A percentile compares a stretch with the other conserved stretches of the same genome.
phyloP scores from a whole-genome alignment of 768 basidiomycete species.

The Xerocomus spinulosus region DNA sequence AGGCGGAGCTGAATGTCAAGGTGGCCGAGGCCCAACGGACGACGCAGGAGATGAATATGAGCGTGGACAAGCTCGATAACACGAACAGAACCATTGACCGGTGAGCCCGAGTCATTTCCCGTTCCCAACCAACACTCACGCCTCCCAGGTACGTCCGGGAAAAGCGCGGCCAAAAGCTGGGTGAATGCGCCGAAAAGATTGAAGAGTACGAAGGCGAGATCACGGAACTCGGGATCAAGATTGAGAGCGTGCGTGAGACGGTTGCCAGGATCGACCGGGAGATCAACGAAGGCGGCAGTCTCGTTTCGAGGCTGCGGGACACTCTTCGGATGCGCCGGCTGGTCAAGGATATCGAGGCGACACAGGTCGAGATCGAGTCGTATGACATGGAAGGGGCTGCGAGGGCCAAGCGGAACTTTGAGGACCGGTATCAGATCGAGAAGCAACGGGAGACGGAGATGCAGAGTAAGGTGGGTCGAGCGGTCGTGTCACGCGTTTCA shows the following conservation, averaged over 20 bases:
- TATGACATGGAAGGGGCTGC: slow-evolving; percentile 84
- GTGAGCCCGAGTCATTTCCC: slow-evolving; percentile 33
- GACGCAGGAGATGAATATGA: slow-evolving; percentile 63
- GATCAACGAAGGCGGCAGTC: slow-evolving; percentile 70
- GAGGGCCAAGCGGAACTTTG: slow-evolving; percentile 78
- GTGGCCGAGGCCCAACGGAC: slow-evolving; percentile 49
- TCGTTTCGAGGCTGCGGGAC: slow-evolving; percentile 67
- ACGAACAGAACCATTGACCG: slow-evolving; percentile 62
- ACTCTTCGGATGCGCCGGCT: slow-evolving; percentile 77
- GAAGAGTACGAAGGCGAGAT: slow-evolving; percentile 45
- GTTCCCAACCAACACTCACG: not conserved
- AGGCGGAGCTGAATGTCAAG: slow-evolving; percentile 47
- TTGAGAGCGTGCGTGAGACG: slow-evolving; percentile 38
- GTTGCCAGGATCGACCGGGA: slow-evolving; percentile 69
- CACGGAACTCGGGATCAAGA: slow-evolving; percentile 34
- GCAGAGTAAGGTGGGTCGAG: slow-evolving; percentile 54
- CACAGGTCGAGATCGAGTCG: slow-evolving; percentile 66
- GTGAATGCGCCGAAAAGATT: slow-evolving; percentile 55
- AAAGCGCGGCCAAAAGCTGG: slow-evolving; percentile 54
- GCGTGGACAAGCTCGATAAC: slow-evolving; percentile 54
- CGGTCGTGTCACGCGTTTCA: too few species aligned
- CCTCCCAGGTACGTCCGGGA: slow-evolving; percentile 67
- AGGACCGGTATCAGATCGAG: slow-evolving; percentile 68
- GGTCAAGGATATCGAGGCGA: slow-evolving; percentile 57
- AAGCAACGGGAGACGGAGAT: slow-evolving; percentile 70